Evolutionary conservation across 352 stramenopile species (phyloP).

Genomic region (Pythium grandisporangium): DNA sequence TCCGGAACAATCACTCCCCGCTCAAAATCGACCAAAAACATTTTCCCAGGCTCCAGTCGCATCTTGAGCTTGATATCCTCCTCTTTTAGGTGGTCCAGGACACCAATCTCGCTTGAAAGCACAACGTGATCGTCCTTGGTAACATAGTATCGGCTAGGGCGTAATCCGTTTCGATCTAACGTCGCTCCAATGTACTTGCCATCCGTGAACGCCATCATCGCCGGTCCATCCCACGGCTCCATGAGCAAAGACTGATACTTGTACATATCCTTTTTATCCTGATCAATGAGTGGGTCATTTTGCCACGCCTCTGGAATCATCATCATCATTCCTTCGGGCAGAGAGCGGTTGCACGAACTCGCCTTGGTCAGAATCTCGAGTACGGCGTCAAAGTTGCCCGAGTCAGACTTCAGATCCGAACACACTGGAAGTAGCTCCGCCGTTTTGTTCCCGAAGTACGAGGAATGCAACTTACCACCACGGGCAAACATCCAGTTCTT

Average conservation of each 20-base stretch:
- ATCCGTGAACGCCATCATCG: conserved; percentile 97
- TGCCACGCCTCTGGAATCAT: conserved; percentile 98
- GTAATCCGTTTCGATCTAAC: conserved; percentile 95
- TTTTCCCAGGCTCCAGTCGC: conserved; percentile 94
- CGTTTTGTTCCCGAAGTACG: conserved; percentile 90
- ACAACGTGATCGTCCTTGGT: conserved; percentile 95
- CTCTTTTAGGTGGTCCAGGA: conserved; percentile 88
- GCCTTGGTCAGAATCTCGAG: conserved; percentile 93
- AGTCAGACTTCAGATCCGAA: conserved; percentile 94
- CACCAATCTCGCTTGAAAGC: conserved; percentile 93
- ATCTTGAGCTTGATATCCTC: conserved; percentile 91
- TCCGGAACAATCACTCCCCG: conserved; percentile 92
- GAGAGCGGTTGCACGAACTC: conserved; percentile 76
- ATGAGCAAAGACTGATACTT: conserved; percentile 97
- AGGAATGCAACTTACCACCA: conserved; percentile 85
- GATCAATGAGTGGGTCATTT: conserved; percentile 88
- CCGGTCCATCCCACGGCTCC: conserved; percentile 97
- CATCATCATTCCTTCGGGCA: conserved; percentile 97
- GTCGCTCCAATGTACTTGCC: conserved; percentile 93
- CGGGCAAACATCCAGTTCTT: conserved; percentile 97
- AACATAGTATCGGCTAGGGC: conserved; percentile 94
- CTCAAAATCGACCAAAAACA: conserved; percentile 97
- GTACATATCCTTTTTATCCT: conserved; percentile 95
- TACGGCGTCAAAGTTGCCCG: conserved; percentile 94
- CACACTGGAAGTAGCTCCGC: conserved; percentile 88